Evolutionary conservation across 495 filamentous ascomycete species (phyloP).

Genomic region (Hypoxylon cercidicola): DNA sequence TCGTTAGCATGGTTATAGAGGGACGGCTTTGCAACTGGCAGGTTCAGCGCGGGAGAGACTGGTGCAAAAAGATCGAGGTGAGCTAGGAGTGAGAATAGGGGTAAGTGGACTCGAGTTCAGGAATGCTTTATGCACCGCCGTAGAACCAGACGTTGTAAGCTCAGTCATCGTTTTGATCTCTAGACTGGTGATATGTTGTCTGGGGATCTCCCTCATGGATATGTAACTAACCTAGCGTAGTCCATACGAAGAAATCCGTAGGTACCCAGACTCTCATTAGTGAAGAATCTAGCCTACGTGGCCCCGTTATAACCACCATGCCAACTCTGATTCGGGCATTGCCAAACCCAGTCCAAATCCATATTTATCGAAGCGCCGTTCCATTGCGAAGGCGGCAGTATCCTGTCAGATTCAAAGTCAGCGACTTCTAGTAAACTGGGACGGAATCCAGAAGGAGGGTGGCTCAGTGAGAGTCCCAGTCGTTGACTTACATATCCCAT

Average conservation of each 20-base stretch:
- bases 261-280: background rate
- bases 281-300: background rate
- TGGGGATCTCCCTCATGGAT: background rate
- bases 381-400: conserved; percentile 36
- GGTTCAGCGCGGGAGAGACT: conserved; percentile 77
- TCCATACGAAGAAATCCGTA: background rate
- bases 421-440: background rate
- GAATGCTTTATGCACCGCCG: background rate
- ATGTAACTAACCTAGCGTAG: background rate
- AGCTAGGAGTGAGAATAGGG: conserved; percentile 28
- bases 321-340: conserved; percentile 38
- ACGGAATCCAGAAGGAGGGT: background rate
- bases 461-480: background rate
- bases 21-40: conserved; percentile 84
- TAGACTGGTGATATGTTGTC: background rate
- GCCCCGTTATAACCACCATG: conserved; percentile 18
- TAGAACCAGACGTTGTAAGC: too few relatives aligned
- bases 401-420: conserved; percentile 21
- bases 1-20: conserved; percentile 87
- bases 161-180: background rate
- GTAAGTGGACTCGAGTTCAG: background rate
- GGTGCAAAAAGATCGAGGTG: conserved; percentile 67
- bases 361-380: conserved; percentile 34
- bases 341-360: conserved; percentile 39
- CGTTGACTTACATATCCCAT: conserved; percentile 39